Percentiles rank a stretch among this genome's conserved stretches.
phyloP scores from a whole-genome alignment of 441 rosid genomes.

The Erodium texanum region DNA sequence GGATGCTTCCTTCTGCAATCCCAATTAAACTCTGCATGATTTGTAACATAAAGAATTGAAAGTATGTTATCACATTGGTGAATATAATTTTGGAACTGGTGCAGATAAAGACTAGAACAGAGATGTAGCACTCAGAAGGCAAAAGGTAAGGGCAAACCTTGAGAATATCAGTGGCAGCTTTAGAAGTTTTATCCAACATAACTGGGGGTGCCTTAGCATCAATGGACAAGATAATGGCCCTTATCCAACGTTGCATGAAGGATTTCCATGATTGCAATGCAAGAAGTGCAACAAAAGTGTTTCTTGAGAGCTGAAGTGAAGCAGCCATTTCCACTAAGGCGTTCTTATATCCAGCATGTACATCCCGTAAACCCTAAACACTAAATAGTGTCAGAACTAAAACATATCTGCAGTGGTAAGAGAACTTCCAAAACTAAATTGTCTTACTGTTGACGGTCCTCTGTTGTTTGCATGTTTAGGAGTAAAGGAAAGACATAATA shows the following conservation, averaged over 20 bases:
- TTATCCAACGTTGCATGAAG: conserved; percentile 79
- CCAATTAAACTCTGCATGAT: conserved; percentile 47
- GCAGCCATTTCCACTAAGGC: conserved; percentile 55
- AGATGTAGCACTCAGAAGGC: conserved; percentile 10
- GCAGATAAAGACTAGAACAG: conserved; percentile 1
- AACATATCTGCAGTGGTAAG: conserved; percentile 17
- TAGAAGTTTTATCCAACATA: conserved; percentile 49
- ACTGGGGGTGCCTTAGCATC: conserved; percentile 35
- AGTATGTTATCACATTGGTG: conserved; percentile 4
- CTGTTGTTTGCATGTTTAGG: conserved; percentile 41
- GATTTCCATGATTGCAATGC: conserved; percentile 88
- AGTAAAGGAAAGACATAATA: conserved; percentile 55
- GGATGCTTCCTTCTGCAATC: conserved; percentile 70
- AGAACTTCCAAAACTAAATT: conserved; percentile 11
- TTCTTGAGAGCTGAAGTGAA: conserved; percentile 81
- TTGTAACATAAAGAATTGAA: conserved; percentile 8
- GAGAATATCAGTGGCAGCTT: conserved; percentile 77
- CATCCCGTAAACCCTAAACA: conserved; percentile 43
- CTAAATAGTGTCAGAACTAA: conserved; percentile 17
- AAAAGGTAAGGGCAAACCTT: conserved; percentile 42
- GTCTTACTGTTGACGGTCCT: conserved; percentile 41
- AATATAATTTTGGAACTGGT: conserved; percentile 10
- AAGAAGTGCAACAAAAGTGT: conserved; percentile 64
- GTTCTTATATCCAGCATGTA: conserved; percentile 53
- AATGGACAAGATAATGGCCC: conserved; percentile 38